These are phyloP conservation scores for Penicillium bialowiezense DNA, from an alignment of 495 filamentous ascomycete species.

Conservation along the genomic window DNA sequence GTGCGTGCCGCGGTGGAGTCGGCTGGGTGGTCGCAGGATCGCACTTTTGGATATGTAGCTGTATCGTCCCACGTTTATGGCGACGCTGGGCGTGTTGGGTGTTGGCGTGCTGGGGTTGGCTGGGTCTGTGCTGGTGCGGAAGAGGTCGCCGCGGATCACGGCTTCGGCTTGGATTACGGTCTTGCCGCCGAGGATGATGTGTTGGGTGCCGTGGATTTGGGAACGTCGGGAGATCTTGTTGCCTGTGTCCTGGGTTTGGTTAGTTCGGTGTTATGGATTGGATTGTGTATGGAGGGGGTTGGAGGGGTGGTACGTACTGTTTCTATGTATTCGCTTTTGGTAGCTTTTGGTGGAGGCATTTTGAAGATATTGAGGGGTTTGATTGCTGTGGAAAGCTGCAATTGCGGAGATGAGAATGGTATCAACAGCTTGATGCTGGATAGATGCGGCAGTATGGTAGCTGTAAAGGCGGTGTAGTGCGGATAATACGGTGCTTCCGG, in stretches of 20 bases:
- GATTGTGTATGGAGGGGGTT: background rate
- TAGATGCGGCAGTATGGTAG: slow-evolving; percentile 4
- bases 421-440: slow-evolving; percentile 1
- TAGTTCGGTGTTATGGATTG: slow-evolving; percentile 1
- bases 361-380: slow-evolving; percentile 1
- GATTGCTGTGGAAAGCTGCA: background rate
- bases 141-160: slow-evolving; percentile 87
- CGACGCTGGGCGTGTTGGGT: slow-evolving; percentile 33
- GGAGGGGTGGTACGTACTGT: slow-evolving; percentile 56
- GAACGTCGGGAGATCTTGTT: slow-evolving; percentile 96
- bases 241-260: slow-evolving; percentile 71
- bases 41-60: slow-evolving; percentile 75
- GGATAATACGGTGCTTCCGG: background rate
- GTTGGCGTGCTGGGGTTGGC: slow-evolving; percentile 15
- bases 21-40: slow-evolving; percentile 72
- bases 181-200: slow-evolving; percentile 96
- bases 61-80: slow-evolving; percentile 86
- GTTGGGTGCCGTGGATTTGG: slow-evolving; percentile 87
- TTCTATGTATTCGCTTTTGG: slow-evolving; percentile 91
- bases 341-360: slow-evolving; percentile 69
- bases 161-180: slow-evolving; percentile 90
- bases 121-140: slow-evolving; percentile 38
- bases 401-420: background rate
- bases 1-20: slow-evolving; percentile 54
- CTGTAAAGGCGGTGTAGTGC: background rate